These are phyloP conservation scores for Lagenaria siceraria DNA, from an alignment of 306 rosid genomes.

Conservation along the genomic window DNA sequence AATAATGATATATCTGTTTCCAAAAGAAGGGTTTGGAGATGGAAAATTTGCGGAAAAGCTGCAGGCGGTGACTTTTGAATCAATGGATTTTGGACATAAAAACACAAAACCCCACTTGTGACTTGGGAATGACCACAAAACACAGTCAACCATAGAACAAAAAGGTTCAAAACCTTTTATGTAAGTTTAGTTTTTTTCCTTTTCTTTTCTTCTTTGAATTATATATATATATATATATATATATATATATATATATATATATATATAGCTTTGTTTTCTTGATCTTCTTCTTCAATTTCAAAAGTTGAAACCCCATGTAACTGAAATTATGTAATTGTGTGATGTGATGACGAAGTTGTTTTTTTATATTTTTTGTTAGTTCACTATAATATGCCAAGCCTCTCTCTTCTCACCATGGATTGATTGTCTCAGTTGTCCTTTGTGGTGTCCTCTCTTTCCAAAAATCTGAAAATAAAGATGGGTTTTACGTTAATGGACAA, in stretches of 20 bases:
- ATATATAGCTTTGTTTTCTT: background rate
- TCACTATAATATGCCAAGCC: background rate
- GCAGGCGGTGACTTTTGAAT: background rate
- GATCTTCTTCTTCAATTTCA: background rate
- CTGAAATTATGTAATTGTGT: slow-evolving; percentile 1
- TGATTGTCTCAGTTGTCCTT: background rate
- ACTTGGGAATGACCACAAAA: background rate
- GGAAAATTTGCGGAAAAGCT: background rate
- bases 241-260: background rate
- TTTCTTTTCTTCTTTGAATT: background rate
- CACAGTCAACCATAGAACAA: slow-evolving; percentile 3
- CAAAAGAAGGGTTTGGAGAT: background rate
- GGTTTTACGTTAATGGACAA: background rate
- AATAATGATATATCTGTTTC: background rate
- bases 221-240: background rate
- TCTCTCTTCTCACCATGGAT: background rate
- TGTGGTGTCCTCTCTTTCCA: background rate
- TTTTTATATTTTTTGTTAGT: background rate
- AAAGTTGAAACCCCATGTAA: background rate
- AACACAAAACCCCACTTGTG: background rate
- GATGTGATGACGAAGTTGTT: background rate
- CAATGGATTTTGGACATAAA: slow-evolving; percentile 1
- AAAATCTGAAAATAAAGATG: too few relatives aligned
- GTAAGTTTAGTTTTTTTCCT: background rate
- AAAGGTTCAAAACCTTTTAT: background rate